phyloP scores from a whole-genome alignment of 1,284 basidiomycete species.

The Irpex sp. region DNA sequence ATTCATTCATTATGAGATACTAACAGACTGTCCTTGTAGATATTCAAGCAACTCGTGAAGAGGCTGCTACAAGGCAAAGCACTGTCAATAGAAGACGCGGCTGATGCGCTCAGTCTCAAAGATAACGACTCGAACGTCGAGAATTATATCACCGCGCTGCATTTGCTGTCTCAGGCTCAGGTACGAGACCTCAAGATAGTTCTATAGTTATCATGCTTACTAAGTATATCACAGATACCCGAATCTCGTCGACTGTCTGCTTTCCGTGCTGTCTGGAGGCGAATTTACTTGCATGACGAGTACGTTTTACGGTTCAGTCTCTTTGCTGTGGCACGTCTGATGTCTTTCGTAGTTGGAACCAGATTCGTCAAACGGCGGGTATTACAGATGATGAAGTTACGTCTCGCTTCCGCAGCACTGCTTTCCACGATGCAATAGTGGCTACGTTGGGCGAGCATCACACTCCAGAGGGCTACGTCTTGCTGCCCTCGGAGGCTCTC shows the following conservation, averaged over 20 bases:
- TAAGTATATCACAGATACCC: constrained; percentile 42
- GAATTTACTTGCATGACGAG: constrained; percentile 88
- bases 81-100: constrained; percentile 62
- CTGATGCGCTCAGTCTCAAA: constrained; percentile 70
- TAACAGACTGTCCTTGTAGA: constrained; percentile 30
- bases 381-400: constrained; percentile 71
- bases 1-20: too few species aligned
- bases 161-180: constrained; percentile 52
- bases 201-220: background rate
- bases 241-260: constrained; percentile 66
- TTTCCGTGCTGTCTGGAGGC: constrained; percentile 77
- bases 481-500: constrained; percentile 53
- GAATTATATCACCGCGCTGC: constrained; percentile 63
- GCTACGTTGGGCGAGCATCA: constrained; percentile 35
- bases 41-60: constrained; percentile 64
- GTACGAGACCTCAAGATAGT: constrained; percentile 33
- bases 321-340: background rate
- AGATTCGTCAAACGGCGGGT: constrained; percentile 62
- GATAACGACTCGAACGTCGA: constrained; percentile 53
- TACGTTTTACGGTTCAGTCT: constrained; percentile 35
- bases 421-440: constrained; percentile 60
- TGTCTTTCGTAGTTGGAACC: constrained; percentile 57
- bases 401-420: constrained; percentile 62
- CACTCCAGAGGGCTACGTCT: constrained; percentile 41
- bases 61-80: constrained; percentile 67